Percentiles rank a stretch among this genome's conserved stretches.
Evolutionary conservation across 139 green algal species (phyloP).

Genomic region (Helicosporidium sp.): DNA sequence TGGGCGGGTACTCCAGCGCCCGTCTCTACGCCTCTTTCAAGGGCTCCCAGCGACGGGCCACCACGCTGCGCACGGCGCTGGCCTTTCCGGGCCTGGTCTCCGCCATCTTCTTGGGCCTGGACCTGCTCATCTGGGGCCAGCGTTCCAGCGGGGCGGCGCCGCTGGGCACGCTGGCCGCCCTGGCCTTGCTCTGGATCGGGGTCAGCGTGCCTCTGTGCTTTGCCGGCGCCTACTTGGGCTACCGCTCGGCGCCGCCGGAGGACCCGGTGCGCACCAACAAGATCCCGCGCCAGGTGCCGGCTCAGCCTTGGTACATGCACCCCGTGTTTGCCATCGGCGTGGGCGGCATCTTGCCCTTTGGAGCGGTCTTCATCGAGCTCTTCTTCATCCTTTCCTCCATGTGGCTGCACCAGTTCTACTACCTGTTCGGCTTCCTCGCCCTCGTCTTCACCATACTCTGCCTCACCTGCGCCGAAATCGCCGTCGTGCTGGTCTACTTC

Average conservation of each 20-base stretch:
- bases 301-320: conserved; percentile 95
- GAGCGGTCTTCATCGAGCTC: conserved; percentile 98
- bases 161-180: conserved; percentile 84
- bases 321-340: conserved; percentile 73
- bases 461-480: conserved; percentile 95
- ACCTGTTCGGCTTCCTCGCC: conserved; percentile 95
- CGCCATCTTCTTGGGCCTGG: conserved; percentile 78
- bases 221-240: conserved; percentile 85
- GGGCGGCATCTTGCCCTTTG: conserved; percentile 92
- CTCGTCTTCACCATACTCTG: conserved; percentile 90
- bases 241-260: conserved; percentile 66
- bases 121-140: conserved; percentile 86
- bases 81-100: conserved; percentile 78
- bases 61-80: conserved; percentile 76
- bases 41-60: conserved; percentile 51
- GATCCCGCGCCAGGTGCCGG: conserved; percentile 91
- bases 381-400: conserved; percentile 99
- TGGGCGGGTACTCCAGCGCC: conserved; percentile 80
- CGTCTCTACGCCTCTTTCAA: conserved; percentile 79
- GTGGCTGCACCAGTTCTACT: conserved; percentile 90
- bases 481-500: conserved; percentile 98
- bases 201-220: conserved; percentile 92
- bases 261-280: conserved; percentile 95
- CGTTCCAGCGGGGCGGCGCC: conserved; percentile 76
- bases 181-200: conserved; percentile 94